Percentiles rank a stretch among this genome's conserved stretches.
phyloP scores from a whole-genome alignment of 2,329 filamentous ascomycete species.

The Pseudocercospora eumusae region DNA sequence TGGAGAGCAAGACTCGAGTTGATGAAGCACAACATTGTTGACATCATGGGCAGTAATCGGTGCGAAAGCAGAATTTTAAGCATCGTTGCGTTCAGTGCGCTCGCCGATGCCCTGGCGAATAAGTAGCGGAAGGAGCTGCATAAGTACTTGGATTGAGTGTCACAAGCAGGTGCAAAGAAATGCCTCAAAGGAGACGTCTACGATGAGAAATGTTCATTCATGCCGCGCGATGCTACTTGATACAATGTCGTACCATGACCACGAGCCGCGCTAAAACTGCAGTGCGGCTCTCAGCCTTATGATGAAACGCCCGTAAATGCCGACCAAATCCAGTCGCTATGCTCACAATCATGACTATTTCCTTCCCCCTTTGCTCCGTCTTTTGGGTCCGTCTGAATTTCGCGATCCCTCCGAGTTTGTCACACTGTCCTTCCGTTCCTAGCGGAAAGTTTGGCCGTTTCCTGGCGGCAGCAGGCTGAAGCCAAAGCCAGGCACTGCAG shows the following conservation, averaged over 20 bases:
- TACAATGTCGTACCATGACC: neutral
- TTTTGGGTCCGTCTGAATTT: neutral
- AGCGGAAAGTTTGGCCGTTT: conserved; percentile 25
- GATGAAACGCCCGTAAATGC: conserved; percentile 6
- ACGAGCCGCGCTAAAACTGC: neutral
- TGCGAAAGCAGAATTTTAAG: too few relatives aligned
- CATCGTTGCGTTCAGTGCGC: too few relatives aligned
- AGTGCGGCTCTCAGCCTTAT: neutral
- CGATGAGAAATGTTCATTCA: neutral
- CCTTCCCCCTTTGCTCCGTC: neutral
- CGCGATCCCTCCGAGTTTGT: neutral
- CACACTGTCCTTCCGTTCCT: conserved; percentile 3
- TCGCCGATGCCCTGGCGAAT: too few relatives aligned
- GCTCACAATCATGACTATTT: conserved; percentile 4
- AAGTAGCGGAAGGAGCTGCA: too few relatives aligned
- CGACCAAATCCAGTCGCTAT: neutral
- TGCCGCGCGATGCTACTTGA: neutral
- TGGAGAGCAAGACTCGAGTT: too few relatives aligned
- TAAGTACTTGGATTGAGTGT: too few relatives aligned
- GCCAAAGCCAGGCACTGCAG: conserved; percentile 45
- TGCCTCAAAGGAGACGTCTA: neutral
- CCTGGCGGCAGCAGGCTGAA: conserved; percentile 34
- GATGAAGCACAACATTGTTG: too few relatives aligned
- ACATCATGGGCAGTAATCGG: too few relatives aligned
- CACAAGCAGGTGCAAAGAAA: neutral